Conservation (phyloP, 1,284 basidiomycete genomes). For the Athelia psychrophila region DNA sequence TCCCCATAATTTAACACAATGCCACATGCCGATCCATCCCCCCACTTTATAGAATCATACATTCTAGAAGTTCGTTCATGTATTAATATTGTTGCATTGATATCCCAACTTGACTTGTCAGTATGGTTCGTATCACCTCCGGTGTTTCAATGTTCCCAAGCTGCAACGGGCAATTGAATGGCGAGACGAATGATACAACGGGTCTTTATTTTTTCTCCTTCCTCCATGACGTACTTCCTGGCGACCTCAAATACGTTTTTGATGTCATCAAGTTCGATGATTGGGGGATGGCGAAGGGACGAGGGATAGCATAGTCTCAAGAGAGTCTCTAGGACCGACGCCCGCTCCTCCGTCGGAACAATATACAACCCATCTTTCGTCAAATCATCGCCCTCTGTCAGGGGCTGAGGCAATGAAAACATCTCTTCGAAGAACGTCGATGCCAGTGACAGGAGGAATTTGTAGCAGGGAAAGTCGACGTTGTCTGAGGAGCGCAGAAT, state of each 20-base stretch:
- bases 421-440: slow-evolving; percentile 36
- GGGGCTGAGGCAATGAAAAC: slow-evolving; percentile 25
- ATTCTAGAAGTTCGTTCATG: too few species aligned
- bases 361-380: slow-evolving; percentile 20
- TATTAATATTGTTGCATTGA: too few species aligned
- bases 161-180: too few species aligned
- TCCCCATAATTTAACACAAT: too few species aligned
- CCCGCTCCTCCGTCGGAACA: slow-evolving; percentile 31
- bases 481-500: slow-evolving; percentile 33
- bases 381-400: slow-evolving; percentile 1
- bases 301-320: not conserved
- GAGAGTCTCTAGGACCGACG: slow-evolving; percentile 6
- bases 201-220: too few species aligned
- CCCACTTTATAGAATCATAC: too few species aligned
- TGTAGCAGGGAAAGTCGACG: slow-evolving; percentile 31
- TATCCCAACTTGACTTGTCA: too few species aligned
- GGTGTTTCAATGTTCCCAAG: too few species aligned
- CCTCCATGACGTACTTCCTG: not conserved
- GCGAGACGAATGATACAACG: too few species aligned
- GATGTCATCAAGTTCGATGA: not conserved
- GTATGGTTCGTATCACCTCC: too few species aligned
- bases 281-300: slow-evolving; percentile 5
- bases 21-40: too few species aligned
- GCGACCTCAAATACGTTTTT: not conserved
- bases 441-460: slow-evolving; percentile 28